These are phyloP conservation scores for Lactarius trivialis DNA, from an alignment of 768 basidiomycete species.

Conservation along the genomic window DNA sequence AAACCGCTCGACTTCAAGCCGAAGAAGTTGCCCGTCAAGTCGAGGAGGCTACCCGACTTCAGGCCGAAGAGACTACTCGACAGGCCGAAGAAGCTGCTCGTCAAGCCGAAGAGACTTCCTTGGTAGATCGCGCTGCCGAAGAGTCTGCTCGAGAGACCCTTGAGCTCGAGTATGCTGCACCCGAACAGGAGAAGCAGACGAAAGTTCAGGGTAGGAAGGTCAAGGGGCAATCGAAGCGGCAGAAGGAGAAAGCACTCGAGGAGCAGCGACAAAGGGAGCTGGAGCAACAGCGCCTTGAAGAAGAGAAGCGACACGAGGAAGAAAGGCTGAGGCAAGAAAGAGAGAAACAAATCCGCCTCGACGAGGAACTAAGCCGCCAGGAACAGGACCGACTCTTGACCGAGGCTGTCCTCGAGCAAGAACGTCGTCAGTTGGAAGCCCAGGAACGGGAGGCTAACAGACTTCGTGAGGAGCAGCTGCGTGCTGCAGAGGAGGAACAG, in stretches of 20 bases:
- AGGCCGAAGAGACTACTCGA: background rate
- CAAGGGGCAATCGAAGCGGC: slow-evolving; percentile 18
- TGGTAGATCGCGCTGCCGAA: background rate
- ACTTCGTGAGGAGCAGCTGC: slow-evolving; percentile 12
- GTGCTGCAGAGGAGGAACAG: slow-evolving; percentile 14
- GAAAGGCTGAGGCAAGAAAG: slow-evolving; percentile 13
- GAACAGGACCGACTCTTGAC: slow-evolving; percentile 15
- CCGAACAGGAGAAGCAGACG: slow-evolving; percentile 7
- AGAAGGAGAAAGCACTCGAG: slow-evolving; percentile 23
- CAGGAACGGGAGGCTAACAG: slow-evolving; percentile 12
- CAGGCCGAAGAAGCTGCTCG: slow-evolving; percentile 10
- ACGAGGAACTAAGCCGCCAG: slow-evolving; percentile 18
- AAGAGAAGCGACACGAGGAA: slow-evolving; percentile 24
- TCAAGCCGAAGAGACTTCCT: background rate
- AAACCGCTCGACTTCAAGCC: background rate
- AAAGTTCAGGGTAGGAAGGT: slow-evolving; percentile 10
- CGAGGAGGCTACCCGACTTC: background rate
- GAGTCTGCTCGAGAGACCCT: background rate
- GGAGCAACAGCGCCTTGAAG: slow-evolving; percentile 30
- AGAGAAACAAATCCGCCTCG: slow-evolving; percentile 17
- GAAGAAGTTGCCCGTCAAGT: slow-evolving; percentile 5
- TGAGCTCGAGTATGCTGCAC: slow-evolving; percentile 3
- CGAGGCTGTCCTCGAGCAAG: slow-evolving; percentile 13
- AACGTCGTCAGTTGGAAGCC: background rate
- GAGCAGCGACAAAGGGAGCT: slow-evolving; percentile 22